Evolutionary conservation across 164 flowering plant species (phyloP).

Genomic region (Vitis amurensis): DNA sequence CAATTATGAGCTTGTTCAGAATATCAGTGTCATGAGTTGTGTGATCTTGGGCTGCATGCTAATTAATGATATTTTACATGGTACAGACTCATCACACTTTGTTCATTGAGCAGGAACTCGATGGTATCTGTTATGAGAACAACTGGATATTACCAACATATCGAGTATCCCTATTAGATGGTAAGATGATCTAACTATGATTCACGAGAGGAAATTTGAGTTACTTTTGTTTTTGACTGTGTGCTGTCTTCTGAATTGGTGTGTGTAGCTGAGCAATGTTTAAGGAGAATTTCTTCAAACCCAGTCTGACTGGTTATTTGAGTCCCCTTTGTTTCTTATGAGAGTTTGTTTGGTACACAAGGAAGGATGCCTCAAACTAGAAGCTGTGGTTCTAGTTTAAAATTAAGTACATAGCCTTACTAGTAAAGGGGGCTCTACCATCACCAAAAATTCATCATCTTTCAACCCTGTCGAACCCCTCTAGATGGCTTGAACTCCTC

Average conservation of each 20-base stretch:
- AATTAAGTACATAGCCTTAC: too few relatives aligned
- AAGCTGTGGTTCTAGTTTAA: too few relatives aligned
- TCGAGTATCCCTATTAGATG: slow-evolving; percentile 32
- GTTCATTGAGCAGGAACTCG: slow-evolving; percentile 51
- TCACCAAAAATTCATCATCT: too few relatives aligned
- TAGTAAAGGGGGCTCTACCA: too few relatives aligned
- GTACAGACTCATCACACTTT: not conserved
- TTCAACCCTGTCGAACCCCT: too few relatives aligned
- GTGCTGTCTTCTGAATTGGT: not conserved
- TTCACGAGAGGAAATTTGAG: not conserved
- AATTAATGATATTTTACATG: not conserved
- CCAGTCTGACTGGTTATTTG: too few relatives aligned
- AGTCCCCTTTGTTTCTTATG: too few relatives aligned
- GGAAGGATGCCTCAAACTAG: too few relatives aligned
- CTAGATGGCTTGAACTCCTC: too few relatives aligned
- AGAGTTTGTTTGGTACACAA: too few relatives aligned
- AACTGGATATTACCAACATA: slow-evolving; percentile 60
- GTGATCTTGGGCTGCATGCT: not conserved
- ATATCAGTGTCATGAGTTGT: not conserved
- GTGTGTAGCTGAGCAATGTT: too few relatives aligned
- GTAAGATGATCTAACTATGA: slow-evolving; percentile 26
- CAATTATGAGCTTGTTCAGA: not conserved
- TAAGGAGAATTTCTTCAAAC: too few relatives aligned
- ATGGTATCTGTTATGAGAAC: slow-evolving; percentile 48
- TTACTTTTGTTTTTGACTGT: not conserved